These are phyloP conservation scores for Trichophyton rubrum DNA, from an alignment of 2,329 filamentous ascomycete species.

Conservation along the genomic window DNA sequence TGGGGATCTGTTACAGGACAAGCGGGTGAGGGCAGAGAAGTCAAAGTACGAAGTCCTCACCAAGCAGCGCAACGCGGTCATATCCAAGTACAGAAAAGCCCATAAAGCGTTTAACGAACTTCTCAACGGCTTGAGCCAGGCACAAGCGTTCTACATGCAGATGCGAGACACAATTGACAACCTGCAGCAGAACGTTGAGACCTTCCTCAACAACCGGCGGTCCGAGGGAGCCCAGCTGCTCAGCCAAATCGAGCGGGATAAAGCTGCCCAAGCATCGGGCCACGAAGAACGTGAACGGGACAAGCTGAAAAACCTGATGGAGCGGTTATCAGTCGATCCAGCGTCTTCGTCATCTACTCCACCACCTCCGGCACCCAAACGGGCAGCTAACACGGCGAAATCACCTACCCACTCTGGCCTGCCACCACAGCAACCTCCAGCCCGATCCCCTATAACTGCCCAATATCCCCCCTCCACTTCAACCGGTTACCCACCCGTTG, in stretches of 20 bases:
- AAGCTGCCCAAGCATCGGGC: constrained; percentile 45
- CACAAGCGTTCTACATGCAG: constrained; percentile 86
- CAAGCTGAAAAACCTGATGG: constrained; percentile 79
- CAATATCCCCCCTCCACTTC: not conserved
- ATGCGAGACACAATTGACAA: constrained; percentile 93
- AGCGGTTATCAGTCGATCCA: constrained; percentile 76
- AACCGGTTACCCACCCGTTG: not conserved
- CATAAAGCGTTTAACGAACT: constrained; percentile 90
- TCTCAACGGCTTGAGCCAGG: constrained; percentile 69
- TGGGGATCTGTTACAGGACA: constrained; percentile 80
- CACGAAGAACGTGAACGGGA: constrained; percentile 74
- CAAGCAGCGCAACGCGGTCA: constrained; percentile 64
- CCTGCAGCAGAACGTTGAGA: constrained; percentile 88
- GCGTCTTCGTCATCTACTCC: constrained; percentile 29
- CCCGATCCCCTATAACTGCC: not conserved
- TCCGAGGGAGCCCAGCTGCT: constrained; percentile 85
- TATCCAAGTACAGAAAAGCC: constrained; percentile 77
- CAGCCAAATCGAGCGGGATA: constrained; percentile 71
- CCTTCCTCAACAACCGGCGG: constrained; percentile 87
- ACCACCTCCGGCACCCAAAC: constrained; percentile 32
- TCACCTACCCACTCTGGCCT: constrained; percentile 1
- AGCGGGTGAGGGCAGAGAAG: constrained; percentile 83
- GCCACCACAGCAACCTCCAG: not conserved
- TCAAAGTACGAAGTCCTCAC: constrained; percentile 88
- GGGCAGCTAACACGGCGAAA: constrained; percentile 18